Conservation (phyloP, 164 flowering plant genomes). For the Vitis rotundifolia region DNA sequence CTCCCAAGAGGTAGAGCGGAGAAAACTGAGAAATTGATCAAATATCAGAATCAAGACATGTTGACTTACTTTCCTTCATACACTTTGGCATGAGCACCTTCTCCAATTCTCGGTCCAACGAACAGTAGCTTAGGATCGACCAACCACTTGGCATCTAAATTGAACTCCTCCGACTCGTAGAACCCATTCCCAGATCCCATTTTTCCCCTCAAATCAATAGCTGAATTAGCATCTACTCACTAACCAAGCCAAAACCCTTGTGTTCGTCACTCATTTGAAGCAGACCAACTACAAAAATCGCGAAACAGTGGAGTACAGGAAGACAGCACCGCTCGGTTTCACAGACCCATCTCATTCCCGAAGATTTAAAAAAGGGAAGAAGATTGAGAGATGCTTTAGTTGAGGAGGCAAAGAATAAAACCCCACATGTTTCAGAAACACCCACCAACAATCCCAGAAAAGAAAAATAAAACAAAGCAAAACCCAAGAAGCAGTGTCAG, state of each 20-base stretch:
- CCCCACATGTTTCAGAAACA: conserved; percentile 19
- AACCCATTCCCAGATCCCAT: conserved; percentile 67
- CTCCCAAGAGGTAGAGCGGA: too few relatives aligned
- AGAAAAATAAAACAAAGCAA: background rate
- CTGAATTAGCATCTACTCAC: background rate
- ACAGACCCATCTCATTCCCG: conserved; percentile 19
- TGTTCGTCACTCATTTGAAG: conserved; percentile 4
- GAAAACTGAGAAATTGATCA: background rate
- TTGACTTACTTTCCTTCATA: conserved; percentile 94
- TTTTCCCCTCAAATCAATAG: conserved; percentile 11
- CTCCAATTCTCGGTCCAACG: conserved; percentile 94
- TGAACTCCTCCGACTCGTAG: conserved; percentile 39
- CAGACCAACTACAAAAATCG: background rate
- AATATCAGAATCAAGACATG: background rate
- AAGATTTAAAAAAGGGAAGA: conserved; percentile 4
- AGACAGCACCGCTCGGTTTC: background rate
- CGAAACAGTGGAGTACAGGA: background rate
- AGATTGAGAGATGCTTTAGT: conserved; percentile 6
- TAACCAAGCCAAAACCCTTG: background rate
- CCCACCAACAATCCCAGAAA: background rate
- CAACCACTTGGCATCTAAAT: conserved; percentile 76
- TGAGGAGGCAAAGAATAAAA: conserved; percentile 19
- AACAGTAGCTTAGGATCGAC: conserved; percentile 86
- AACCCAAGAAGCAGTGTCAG: conserved; percentile 11
- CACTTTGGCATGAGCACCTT: conserved; percentile 97